These are phyloP conservation scores for Epichloe amarillans DNA, from an alignment of 2,329 filamentous ascomycete genomes.

Conservation along the genomic window DNA sequence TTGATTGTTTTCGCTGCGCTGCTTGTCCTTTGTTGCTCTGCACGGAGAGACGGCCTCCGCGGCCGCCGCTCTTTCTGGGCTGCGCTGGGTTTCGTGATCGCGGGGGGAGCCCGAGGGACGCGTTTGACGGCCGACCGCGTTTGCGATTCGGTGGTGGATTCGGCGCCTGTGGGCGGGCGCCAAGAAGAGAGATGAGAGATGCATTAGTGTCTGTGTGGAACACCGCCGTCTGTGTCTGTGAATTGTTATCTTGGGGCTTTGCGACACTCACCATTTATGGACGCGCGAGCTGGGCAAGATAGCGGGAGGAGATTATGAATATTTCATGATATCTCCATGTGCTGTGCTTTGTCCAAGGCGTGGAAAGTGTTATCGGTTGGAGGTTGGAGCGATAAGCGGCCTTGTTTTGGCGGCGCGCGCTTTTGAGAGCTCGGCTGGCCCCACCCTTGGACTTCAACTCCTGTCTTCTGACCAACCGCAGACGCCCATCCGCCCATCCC, in stretches of 20 bases:
- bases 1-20: background rate
- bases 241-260: too few relatives aligned
- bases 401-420: background rate
- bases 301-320: background rate
- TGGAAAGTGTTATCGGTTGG: background rate
- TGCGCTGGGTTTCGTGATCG: background rate
- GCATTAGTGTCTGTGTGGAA: background rate
- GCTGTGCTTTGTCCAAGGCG: too few relatives aligned
- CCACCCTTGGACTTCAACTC: background rate
- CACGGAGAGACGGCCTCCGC: slow-evolving; percentile 16
- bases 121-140: slow-evolving; percentile 18
- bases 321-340: background rate
- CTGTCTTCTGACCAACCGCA: background rate
- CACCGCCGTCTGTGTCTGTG: too few relatives aligned
- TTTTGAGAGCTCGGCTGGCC: background rate
- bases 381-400: background rate
- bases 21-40: background rate
- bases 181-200: too few relatives aligned
- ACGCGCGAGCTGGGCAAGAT: background rate
- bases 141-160: slow-evolving; percentile 24
- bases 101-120: background rate
- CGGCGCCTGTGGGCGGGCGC: slow-evolving; percentile 5
- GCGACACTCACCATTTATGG: background rate
- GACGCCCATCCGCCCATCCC: background rate
- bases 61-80: background rate